Evolutionary conservation across 1,284 basidiomycete species (phyloP).

Genomic region (Macrocybe sp.): DNA sequence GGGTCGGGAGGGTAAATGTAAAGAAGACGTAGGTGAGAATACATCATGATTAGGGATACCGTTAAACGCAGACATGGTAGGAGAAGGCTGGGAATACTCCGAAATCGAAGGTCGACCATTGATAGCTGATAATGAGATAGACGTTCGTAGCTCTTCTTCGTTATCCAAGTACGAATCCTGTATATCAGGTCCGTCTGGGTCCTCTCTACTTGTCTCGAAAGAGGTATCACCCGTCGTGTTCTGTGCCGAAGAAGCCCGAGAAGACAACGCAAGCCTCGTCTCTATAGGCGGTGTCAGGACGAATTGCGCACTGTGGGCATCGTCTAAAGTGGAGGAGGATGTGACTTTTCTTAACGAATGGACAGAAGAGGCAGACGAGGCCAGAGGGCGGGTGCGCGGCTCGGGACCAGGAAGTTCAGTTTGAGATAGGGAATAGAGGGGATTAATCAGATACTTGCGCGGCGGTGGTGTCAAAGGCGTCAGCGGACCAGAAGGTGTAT

Average conservation of each 20-base stretch:
- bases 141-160: conserved; percentile 27
- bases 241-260: conserved; percentile 10
- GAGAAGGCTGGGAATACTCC: conserved; percentile 54
- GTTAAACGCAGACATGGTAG: conserved; percentile 67
- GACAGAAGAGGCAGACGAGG: conserved; percentile 11
- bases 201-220: conserved; percentile 24
- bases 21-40: conserved; percentile 18
- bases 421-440: conserved; percentile 51
- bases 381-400: conserved; percentile 11
- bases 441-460: conserved; percentile 42
- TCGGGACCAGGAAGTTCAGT: conserved; percentile 35
- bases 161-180: conserved; percentile 30
- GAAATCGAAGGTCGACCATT: conserved; percentile 45
- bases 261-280: conserved; percentile 18
- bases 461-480: conserved; percentile 62
- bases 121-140: conserved; percentile 28
- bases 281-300: conserved; percentile 37
- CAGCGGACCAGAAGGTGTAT: conserved; percentile 49
- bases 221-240: conserved; percentile 17
- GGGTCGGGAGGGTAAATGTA: conserved; percentile 25
- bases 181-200: conserved; percentile 28
- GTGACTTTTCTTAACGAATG: conserved; percentile 34
- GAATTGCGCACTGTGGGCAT: conserved; percentile 33
- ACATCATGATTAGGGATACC: conserved; percentile 38
- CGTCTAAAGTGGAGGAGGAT: conserved; percentile 50